Conservation (phyloP, 352 stramenopile genomes). For the Plasmopara viticola region DNA sequence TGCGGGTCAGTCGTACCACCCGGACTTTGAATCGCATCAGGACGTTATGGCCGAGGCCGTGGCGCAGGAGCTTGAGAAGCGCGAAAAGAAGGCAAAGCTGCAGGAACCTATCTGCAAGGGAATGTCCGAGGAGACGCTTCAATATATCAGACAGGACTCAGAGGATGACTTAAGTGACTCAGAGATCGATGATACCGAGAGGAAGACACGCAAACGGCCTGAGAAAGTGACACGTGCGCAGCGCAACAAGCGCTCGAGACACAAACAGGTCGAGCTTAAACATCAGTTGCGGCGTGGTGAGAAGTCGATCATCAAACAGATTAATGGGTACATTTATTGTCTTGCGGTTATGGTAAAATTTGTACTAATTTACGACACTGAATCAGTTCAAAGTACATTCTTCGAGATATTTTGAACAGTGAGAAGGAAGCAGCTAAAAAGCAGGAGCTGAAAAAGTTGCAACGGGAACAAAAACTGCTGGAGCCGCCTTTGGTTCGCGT, state of each 20-base stretch:
- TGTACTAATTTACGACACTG: no score
- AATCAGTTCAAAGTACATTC: conserved; percentile 55
- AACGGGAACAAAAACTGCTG: conserved; percentile 69
- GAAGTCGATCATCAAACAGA: conserved; percentile 81
- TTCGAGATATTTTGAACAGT: conserved; percentile 56
- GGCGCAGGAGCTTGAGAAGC: conserved; percentile 60
- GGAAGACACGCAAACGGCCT: conserved; percentile 35
- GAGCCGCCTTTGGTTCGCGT: conserved; percentile 68
- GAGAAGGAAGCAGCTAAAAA: conserved; percentile 64
- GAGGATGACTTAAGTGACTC: conserved; percentile 35
- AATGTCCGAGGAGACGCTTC: conserved; percentile 71
- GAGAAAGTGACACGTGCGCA: conserved; percentile 62
- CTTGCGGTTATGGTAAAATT: no score
- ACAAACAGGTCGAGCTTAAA: conserved; percentile 76
- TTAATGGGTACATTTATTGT: conserved; percentile 70
- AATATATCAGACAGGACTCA: conserved; percentile 66
- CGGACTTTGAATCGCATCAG: conserved; percentile 75
- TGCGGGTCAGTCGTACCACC: conserved; percentile 81
- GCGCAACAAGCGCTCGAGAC: conserved; percentile 72
- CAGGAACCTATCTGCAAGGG: conserved; percentile 42
- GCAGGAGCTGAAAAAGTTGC: conserved; percentile 68
- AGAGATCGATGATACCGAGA: conserved; percentile 28
- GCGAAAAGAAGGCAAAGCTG: conserved; percentile 38
- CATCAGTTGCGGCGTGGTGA: conserved; percentile 51
- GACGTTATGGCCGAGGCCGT: conserved; percentile 71